Percentiles rank a stretch among this genome's conserved stretches.
Evolutionary conservation across 2,329 filamentous ascomycete species (phyloP).

Genomic region (Clarireedia hainanense): DNA sequence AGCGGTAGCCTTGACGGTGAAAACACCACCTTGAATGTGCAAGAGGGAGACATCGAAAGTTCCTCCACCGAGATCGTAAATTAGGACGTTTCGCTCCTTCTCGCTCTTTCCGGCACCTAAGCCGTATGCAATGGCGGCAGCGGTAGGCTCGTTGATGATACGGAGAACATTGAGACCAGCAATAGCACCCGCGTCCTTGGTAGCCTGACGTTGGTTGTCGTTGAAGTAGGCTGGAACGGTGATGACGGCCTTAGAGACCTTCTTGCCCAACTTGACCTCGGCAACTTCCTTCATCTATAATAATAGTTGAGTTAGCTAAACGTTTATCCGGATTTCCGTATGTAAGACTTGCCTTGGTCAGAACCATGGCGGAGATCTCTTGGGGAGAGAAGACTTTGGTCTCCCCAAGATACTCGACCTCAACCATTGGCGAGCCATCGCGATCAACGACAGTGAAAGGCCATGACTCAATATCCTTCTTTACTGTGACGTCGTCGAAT

Average conservation of each 20-base stretch:
- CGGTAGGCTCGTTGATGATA: slow-evolving; percentile 99
- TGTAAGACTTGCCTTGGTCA: slow-evolving; percentile 69
- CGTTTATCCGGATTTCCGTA: not conserved
- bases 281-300: slow-evolving; percentile 98
- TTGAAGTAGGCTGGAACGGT: slow-evolving; percentile 99
- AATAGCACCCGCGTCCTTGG: slow-evolving; percentile 98
- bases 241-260: slow-evolving; percentile 97
- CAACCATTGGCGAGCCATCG: slow-evolving; percentile 78
- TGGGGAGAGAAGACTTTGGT: slow-evolving; percentile 95
- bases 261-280: slow-evolving; percentile 96
- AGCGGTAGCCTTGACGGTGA: slow-evolving; percentile 97
- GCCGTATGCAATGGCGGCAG: slow-evolving; percentile 96
- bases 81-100: slow-evolving; percentile 98
- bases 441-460: slow-evolving; percentile 97
- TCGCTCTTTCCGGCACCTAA: slow-evolving; percentile 89
- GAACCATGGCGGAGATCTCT: slow-evolving; percentile 98
- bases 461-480: slow-evolving; percentile 97
- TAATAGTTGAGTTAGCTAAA: not conserved
- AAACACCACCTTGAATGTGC: slow-evolving; percentile 98
- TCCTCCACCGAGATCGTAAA: slow-evolving; percentile 99
- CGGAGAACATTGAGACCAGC: slow-evolving; percentile 95
- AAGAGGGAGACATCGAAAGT: slow-evolving; percentile 99
- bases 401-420: slow-evolving; percentile 94
- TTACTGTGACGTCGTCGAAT: slow-evolving; percentile 91
- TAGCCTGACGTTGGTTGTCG: slow-evolving; percentile 99